These are phyloP conservation scores for Mycena vulgaris DNA, from an alignment of 768 basidiomycete species.

Conservation along the genomic window DNA sequence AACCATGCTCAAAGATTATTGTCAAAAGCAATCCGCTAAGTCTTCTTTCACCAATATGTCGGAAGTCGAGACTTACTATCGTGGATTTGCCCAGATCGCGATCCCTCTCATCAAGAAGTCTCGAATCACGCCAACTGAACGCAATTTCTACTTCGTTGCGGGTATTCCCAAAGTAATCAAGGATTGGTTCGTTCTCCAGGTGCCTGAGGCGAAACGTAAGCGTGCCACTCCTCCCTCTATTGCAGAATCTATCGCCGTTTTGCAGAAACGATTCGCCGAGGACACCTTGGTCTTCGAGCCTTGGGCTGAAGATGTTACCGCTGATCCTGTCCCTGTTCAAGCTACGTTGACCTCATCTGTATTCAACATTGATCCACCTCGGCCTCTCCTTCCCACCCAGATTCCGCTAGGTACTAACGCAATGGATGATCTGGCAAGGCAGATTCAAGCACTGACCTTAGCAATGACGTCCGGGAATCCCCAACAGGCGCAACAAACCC, in stretches of 20 bases:
- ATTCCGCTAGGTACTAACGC: no score
- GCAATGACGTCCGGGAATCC: no score
- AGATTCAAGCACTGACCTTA: no score
- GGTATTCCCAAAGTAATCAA: constrained; percentile 14
- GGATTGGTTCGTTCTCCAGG: constrained; percentile 26
- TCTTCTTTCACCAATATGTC: not conserved
- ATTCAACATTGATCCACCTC: not conserved
- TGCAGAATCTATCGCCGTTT: not conserved
- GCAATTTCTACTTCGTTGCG: constrained; percentile 20
- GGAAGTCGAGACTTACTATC: constrained; percentile 1
- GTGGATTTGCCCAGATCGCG: not conserved
- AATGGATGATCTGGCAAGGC: no score
- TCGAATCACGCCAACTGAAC: not conserved
- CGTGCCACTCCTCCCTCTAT: constrained; percentile 11
- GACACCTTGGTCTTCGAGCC: constrained; percentile 13
- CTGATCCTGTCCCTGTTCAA: not conserved
- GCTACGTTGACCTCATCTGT: no score
- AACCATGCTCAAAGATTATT: not conserved
- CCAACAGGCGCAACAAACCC: no score
- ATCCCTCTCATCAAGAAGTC: constrained; percentile 11
- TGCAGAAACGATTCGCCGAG: constrained; percentile 5
- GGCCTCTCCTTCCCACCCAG: no score
- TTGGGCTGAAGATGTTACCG: constrained; percentile 13
- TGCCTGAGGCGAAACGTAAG: not conserved
- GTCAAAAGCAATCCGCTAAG: constrained; percentile 5